These are phyloP conservation scores for Apiospora marii DNA, from an alignment of 2,329 filamentous ascomycete genomes.

Conservation along the genomic window DNA sequence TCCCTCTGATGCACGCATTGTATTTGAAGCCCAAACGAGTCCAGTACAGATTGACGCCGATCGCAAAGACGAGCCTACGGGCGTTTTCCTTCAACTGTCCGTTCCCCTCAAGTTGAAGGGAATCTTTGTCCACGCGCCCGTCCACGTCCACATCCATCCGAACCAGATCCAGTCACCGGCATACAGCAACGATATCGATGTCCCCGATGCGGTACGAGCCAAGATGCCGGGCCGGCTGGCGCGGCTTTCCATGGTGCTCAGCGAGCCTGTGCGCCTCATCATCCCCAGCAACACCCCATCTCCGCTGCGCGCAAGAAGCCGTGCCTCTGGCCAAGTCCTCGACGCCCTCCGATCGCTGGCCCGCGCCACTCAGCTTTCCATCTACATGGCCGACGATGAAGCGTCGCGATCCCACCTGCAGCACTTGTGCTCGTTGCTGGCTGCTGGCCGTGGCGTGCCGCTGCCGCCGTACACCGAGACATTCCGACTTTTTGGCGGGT, in stretches of 20 bases:
- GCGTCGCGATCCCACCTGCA: neutral
- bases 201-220: neutral
- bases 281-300: neutral
- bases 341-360: neutral
- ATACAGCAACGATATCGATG: neutral
- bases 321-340: neutral
- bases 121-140: neutral
- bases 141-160: slow-evolving; percentile 3
- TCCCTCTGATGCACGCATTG: neutral
- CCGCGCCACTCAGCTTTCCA: neutral
- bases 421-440: neutral
- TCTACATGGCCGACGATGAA: neutral
- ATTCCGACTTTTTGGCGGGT: neutral
- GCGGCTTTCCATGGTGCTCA: neutral
- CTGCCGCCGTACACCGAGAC: neutral
- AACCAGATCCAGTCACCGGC: neutral
- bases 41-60: neutral
- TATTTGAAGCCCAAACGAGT: neutral
- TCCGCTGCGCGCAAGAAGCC: neutral
- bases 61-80: neutral
- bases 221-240: neutral
- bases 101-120: neutral
- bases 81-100: neutral
- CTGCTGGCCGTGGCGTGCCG: neutral
- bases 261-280: neutral